Percentiles rank a stretch among this genome's conserved stretches.
Conservation (phyloP, 2,329 filamentous ascomycete genomes). For the Trichoderma koningii region DNA sequence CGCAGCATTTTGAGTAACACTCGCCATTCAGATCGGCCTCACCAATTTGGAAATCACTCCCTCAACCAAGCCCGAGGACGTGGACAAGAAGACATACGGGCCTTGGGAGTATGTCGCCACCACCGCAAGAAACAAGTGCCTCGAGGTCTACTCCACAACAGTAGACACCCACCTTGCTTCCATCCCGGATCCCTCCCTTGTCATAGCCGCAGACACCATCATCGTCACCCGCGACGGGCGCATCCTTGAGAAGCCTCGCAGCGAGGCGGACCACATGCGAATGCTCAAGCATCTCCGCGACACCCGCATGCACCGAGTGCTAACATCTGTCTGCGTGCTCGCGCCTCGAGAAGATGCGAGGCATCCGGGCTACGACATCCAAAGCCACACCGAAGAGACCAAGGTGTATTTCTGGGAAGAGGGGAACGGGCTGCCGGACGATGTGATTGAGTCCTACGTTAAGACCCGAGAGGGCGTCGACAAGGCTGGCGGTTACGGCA, state of each 20-base stretch:
- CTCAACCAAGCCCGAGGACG: constrained; percentile 80
- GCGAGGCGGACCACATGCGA: constrained; percentile 74
- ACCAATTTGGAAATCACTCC: constrained; percentile 80
- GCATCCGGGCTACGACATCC: constrained; percentile 82
- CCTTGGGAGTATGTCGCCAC: constrained; percentile 90
- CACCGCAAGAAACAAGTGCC: constrained; percentile 81
- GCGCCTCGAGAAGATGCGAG: constrained; percentile 77
- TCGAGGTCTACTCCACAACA: constrained; percentile 64
- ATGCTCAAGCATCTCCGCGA: constrained; percentile 86
- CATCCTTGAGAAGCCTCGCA: constrained; percentile 89
- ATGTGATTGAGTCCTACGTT: constrained; percentile 77
- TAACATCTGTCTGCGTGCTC: constrained; percentile 83
- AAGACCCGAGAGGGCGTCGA: constrained; percentile 88
- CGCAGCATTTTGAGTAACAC: not conserved
- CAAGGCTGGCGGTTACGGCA: constrained; percentile 93
- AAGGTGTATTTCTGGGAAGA: constrained; percentile 79
- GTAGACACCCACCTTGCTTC: constrained; percentile 48
- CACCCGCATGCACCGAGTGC: constrained; percentile 74
- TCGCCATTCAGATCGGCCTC: constrained; percentile 66
- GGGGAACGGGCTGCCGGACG: constrained; percentile 64
- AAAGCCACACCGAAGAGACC: constrained; percentile 85
- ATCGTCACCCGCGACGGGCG: constrained; percentile 74
- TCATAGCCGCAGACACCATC: constrained; percentile 89
- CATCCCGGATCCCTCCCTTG: constrained; percentile 72
- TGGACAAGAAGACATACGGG: constrained; percentile 71